Base-by-base conservation (phyloP, 1,284 basidiomycete species). In the Cryptococcus sp. region DNA sequence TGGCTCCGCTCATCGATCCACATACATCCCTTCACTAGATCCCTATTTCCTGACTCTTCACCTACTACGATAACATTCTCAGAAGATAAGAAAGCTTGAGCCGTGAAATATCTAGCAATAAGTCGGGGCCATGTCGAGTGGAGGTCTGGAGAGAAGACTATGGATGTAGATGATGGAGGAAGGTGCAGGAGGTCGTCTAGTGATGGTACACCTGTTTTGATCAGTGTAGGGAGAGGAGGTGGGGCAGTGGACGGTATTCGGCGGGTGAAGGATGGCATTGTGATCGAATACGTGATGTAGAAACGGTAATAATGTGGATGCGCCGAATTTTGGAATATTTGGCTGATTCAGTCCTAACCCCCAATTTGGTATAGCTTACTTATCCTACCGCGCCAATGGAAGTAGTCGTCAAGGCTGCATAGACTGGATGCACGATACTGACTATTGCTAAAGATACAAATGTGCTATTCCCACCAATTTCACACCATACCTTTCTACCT, bases 151-250 rank as follows among this genome's bases (percentile, higher is more conserved):
- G 88, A 84, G 37, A 88, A 80, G 39, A 92, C 76, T 31, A 87
- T 78, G 37, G 89, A 73, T 10, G 82, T 81, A 53, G 86, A 87
- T 22, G 41, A 43, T 9, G 13, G 87, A 86, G 44, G 93, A 80
- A 16, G 93, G 90, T n/a, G 97, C 31, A 98, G 82, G 53, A 98
- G 82, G 69, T 98, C 96, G 73, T 98, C 94, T n/a, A 98, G 80
- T 4, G 92, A 91, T 13, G 91, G 84, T 4, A 98, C 84, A 2
- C 94, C 96, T 3, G 89, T 90, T 0, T 91, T 21, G 41, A 43
- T 24, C 19, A 43, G 41, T 22, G 41, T 43, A 4, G 93, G 18
- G 87, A 82, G 55, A 89, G 78, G 36, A 80, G 71, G 0, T 85
- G 83, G 10, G 82, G 78, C 13, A 81, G 52, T 78, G 58, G 53